Base-by-base conservation (phyloP, 352 stramenopile genomes). In the Globisporangium carolinianum region DNA sequence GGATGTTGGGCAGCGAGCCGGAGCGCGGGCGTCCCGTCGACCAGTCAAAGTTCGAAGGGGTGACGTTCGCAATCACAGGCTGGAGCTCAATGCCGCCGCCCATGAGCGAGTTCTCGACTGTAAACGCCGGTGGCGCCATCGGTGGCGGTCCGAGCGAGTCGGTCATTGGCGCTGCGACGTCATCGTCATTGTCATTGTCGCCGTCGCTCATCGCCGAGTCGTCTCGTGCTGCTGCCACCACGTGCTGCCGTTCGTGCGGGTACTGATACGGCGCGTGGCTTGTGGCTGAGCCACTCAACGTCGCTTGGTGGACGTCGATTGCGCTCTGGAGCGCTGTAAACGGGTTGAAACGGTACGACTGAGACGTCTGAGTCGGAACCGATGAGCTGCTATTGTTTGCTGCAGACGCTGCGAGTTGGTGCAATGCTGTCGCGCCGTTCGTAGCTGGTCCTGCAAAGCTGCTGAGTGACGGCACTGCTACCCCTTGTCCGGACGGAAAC, bases 1-100 rank as follows among this genome's bases (percentile, higher is more conserved):
- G 58, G 24, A 65, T 60, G 49, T 68, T 79, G 0, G 74, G 69
- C 49, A 81, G 51, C 6, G 71, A 78, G 0, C 66, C 63, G 3
- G 72, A 71, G n/a, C 74, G 64, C 24, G 72, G 61, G n/a, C 71
- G 67, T 0, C 63, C 60, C 35, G 61, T 53, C 58, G 75, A 87
- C 84, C 84, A 94, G 68, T 91, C 81, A 57, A 94, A 94, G 53
- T 87, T 89, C 57, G 79, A 71, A 35, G 79, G 89, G 61, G 89
- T 91, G 60, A 94, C 83, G 51, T 75, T 82, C n/a, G 81, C 57
- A 37, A 79, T 82, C 36, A 74, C 66, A n/a, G 78, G 79, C 53
- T 88, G 79, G 38, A 78, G 56, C 51, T 94, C 84, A 36, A 94
- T 94, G 48, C 84, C 81, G 39, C 84, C 84, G 56, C 84, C 84